These are phyloP conservation scores for Vararia minispora DNA, from an alignment of 768 basidiomycete species.

Conservation along the genomic window DNA sequence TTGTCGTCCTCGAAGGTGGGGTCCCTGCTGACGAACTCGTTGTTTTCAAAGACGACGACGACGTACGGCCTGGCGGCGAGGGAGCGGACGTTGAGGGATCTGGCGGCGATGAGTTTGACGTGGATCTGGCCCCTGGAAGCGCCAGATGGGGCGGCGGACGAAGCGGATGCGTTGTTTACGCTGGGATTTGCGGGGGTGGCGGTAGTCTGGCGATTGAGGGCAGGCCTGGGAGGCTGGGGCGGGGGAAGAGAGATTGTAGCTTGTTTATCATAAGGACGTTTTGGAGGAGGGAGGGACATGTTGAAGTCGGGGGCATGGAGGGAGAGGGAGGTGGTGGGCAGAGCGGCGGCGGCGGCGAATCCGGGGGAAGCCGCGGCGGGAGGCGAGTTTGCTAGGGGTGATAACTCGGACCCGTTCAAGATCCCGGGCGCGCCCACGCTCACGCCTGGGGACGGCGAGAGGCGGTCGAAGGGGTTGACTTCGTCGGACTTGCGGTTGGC, in stretches of 20 bases:
- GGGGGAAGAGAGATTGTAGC: neutral
- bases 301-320: slow-evolving; percentile 81
- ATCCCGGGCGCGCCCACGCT: slow-evolving; percentile 4
- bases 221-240: slow-evolving; percentile 14
- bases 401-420: slow-evolving; percentile 21
- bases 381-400: slow-evolving; percentile 35
- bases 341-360: slow-evolving; percentile 30
- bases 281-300: slow-evolving; percentile 49
- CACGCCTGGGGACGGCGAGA: slow-evolving; percentile 15
- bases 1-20: slow-evolving; percentile 79
- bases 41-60: slow-evolving; percentile 97
- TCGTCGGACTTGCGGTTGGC: slow-evolving; percentile 19
- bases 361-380: slow-evolving; percentile 34
- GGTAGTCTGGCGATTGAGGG: slow-evolving; percentile 27
- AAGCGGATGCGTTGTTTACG: slow-evolving; percentile 15
- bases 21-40: slow-evolving; percentile 92
- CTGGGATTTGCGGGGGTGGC: slow-evolving; percentile 16
- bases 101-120: slow-evolving; percentile 91
- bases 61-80: slow-evolving; percentile 72
- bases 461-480: slow-evolving; percentile 22
- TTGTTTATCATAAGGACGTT: slow-evolving; percentile 19
- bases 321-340: slow-evolving; percentile 54
- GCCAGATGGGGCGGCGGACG: slow-evolving; percentile 19
- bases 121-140: slow-evolving; percentile 70
- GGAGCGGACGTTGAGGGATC: slow-evolving; percentile 65